Conservation (phyloP, 208 protist species). For the Porcisia deanei region DNA sequence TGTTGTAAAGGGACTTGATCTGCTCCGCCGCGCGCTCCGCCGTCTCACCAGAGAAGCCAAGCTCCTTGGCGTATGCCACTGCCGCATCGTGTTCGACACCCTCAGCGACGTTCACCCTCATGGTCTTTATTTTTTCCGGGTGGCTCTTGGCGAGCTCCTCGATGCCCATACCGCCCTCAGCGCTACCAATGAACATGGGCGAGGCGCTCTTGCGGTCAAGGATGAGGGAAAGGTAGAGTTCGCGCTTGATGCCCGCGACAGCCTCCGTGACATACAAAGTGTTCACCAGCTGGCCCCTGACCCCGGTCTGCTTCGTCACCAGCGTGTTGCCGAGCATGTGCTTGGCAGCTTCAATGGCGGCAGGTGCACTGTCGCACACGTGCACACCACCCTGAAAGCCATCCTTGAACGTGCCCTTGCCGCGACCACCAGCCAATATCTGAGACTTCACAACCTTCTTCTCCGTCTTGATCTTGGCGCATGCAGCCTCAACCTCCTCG, state of each 20-base stretch:
- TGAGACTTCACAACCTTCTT: slow-evolving; percentile 98
- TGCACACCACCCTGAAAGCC: slow-evolving; percentile 96
- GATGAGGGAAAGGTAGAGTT: slow-evolving; percentile 99
- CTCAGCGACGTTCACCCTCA: slow-evolving; percentile 93
- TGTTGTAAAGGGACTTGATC: slow-evolving; percentile 97
- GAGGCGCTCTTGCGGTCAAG: slow-evolving; percentile 94
- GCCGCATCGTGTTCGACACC: slow-evolving; percentile 90
- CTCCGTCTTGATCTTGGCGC: slow-evolving; percentile 85
- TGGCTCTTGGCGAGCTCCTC: slow-evolving; percentile 96
- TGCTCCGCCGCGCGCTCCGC: slow-evolving; percentile 88
- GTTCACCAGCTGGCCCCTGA: slow-evolving; percentile 92
- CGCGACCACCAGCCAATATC: slow-evolving; percentile 99
- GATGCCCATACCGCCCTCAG: slow-evolving; percentile 98
- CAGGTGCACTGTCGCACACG: slow-evolving; percentile 77
- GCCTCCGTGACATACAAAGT: slow-evolving; percentile 93
- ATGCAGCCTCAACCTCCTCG: slow-evolving; percentile 89
- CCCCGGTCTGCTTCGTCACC: slow-evolving; percentile 99
- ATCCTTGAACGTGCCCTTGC: slow-evolving; percentile 97
- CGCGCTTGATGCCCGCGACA: slow-evolving; percentile 90
- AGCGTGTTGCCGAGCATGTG: slow-evolving; percentile 98
- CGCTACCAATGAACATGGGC: slow-evolving; percentile 93
- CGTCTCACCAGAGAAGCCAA: slow-evolving; percentile 89
- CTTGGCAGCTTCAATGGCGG: slow-evolving; percentile 87
- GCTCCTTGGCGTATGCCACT: slow-evolving; percentile 79
- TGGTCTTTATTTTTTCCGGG: slow-evolving; percentile 96